Percentiles rank a stretch among this genome's conserved stretches.
These are phyloP conservation scores for Neurospora sp. DNA, from an alignment of 495 filamentous ascomycete genomes.

Conservation along the genomic window DNA sequence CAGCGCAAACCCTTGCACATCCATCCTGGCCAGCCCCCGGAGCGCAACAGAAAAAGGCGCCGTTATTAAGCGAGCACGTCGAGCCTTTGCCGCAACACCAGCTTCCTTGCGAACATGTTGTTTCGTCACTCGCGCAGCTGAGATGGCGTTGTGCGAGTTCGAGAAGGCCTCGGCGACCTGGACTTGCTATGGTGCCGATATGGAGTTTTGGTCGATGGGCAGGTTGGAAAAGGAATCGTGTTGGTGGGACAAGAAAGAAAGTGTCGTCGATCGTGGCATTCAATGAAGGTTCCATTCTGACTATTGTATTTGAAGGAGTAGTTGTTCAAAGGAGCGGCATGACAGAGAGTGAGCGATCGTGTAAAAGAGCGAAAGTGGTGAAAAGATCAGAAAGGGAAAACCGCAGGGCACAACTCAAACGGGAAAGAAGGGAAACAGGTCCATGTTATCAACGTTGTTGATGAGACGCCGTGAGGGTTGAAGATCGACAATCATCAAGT, in stretches of 20 bases:
- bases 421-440: not conserved
- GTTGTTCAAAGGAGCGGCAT: not conserved
- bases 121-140: conserved; percentile 7
- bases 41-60: conserved; percentile 14
- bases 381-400: not conserved
- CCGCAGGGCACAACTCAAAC: not conserved
- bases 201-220: not conserved
- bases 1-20: conserved; percentile 10
- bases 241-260: not conserved
- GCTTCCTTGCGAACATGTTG: conserved; percentile 10
- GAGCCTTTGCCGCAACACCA: conserved; percentile 15
- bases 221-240: conserved; percentile 5
- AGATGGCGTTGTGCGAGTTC: not conserved
- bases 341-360: not conserved
- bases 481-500: not conserved
- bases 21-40: conserved; percentile 3
- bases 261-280: not conserved
- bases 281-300: not conserved
- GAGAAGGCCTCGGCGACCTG: not conserved
- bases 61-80: conserved; percentile 8
- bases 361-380: not conserved
- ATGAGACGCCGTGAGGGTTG: not conserved
- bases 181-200: conserved; percentile 2
- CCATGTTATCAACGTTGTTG: not conserved
- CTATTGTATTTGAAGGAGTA: not conserved